A percentile compares a stretch with the other conserved stretches of the same genome.
These are phyloP conservation scores for Hypocreales sp. DNA, from an alignment of 2,329 filamentous ascomycete genomes.

Conservation along the genomic window DNA sequence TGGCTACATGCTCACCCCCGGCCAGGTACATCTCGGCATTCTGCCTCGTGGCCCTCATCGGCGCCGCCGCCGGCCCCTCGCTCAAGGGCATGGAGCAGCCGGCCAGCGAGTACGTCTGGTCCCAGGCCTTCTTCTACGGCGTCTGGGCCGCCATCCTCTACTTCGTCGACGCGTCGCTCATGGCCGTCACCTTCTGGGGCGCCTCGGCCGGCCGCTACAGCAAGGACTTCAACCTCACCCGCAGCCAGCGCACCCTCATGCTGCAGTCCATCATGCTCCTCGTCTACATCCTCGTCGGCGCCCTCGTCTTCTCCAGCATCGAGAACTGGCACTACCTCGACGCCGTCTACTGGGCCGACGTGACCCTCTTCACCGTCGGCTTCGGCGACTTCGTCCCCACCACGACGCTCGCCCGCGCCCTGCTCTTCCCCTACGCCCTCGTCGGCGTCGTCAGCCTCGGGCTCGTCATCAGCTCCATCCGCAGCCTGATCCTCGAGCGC, in stretches of 20 bases:
- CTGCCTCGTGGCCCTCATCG: constrained; percentile 49
- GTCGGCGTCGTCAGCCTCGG: constrained; percentile 73
- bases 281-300: constrained; percentile 65
- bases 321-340: constrained; percentile 68
- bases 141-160: constrained; percentile 69
- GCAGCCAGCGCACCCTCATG: constrained; percentile 75
- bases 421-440: constrained; percentile 73
- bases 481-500: constrained; percentile 46
- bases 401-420: constrained; percentile 43
- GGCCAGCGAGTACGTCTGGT: constrained; percentile 42
- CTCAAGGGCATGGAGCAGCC: constrained; percentile 14
- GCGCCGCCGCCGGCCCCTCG: constrained; percentile 48
- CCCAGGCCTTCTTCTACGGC: constrained; percentile 78
- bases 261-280: constrained; percentile 80
- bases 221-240: constrained; percentile 63
- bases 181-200: constrained; percentile 67
- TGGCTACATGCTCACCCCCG: neutral
- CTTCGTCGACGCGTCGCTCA: constrained; percentile 59
- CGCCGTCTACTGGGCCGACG: constrained; percentile 64
- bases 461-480: constrained; percentile 68
- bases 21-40: constrained; percentile 41
- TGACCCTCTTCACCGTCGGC: constrained; percentile 50
- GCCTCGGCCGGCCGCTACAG: constrained; percentile 55
- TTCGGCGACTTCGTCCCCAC: constrained; percentile 38
- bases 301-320: constrained; percentile 55